Conservation (phyloP, 257 asterid species). For the Fraxinus excelsior region DNA sequence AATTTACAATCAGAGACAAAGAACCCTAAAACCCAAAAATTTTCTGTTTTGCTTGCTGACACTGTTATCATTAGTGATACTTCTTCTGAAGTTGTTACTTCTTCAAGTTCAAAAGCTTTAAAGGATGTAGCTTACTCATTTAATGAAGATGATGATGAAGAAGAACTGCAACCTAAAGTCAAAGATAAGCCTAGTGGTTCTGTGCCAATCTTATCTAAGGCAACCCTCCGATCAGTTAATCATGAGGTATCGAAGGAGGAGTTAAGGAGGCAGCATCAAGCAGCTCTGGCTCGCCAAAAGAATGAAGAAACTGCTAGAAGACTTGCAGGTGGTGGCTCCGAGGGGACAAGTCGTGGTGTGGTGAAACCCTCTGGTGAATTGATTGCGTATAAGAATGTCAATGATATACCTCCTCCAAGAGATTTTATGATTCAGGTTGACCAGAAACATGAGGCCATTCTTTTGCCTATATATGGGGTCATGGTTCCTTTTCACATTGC, state of each 20-base stretch:
- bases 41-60: constrained; percentile 69
- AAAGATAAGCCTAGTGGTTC: constrained; percentile 27
- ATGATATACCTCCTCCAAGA: constrained; percentile 65
- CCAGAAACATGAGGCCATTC: constrained; percentile 69
- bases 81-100: constrained; percentile 52
- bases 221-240: constrained; percentile 70
- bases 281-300: constrained; percentile 74
- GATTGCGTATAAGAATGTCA: constrained; percentile 59
- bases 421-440: constrained; percentile 76
- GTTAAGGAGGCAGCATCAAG: constrained; percentile 75
- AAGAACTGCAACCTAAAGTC: constrained; percentile 35
- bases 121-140: constrained; percentile 57
- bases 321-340: constrained; percentile 59
- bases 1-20: constrained; percentile 47
- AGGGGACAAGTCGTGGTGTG: constrained; percentile 38
- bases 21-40: constrained; percentile 56
- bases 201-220: constrained; percentile 48
- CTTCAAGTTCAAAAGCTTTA: constrained; percentile 43
- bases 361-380: constrained; percentile 47
- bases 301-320: constrained; percentile 73
- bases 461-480: constrained; percentile 59
- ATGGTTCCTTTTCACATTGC: constrained; percentile 77
- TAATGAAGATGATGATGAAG: constrained; percentile 59
- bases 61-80: constrained; percentile 51
- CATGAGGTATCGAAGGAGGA: constrained; percentile 73